Evolutionary conservation across 2,329 filamentous ascomycete species (phyloP).

Genomic region (Aspergillus tubingensis): DNA sequence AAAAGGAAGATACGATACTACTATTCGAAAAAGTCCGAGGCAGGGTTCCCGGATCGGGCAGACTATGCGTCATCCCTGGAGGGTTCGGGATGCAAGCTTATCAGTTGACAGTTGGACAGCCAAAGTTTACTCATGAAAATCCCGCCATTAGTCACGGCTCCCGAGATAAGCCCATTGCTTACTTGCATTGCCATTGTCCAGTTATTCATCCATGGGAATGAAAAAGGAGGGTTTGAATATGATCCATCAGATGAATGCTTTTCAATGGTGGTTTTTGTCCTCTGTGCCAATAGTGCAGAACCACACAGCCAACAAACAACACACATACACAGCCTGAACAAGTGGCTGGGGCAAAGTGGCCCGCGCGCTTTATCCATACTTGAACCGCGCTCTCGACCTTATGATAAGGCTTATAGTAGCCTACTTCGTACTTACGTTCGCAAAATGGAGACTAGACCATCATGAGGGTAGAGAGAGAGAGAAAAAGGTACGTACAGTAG

Average conservation of each 20-base stretch:
- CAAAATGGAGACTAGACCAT: too few relatives aligned
- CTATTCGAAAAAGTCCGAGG: background rate
- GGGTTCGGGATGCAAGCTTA: constrained; percentile 3
- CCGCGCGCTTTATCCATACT: background rate
- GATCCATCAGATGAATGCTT: background rate
- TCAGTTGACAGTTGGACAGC: constrained; percentile 6
- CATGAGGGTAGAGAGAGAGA: too few relatives aligned
- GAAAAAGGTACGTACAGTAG: constrained; percentile 1
- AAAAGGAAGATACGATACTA: background rate
- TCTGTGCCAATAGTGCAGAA: background rate
- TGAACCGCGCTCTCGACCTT: too few relatives aligned
- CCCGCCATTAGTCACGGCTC: background rate
- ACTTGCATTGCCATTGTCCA: background rate
- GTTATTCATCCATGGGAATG: background rate
- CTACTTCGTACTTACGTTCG: too few relatives aligned
- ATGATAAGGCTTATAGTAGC: too few relatives aligned
- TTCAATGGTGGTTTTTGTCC: background rate
- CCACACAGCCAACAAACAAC: background rate
- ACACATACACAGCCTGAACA: background rate
- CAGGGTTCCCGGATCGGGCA: background rate
- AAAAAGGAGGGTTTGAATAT: background rate
- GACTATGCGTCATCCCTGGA: constrained; percentile 2
- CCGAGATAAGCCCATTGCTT: constrained; percentile 3
- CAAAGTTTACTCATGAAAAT: constrained; percentile 6
- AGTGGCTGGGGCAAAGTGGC: background rate